Percentiles rank a stretch among this genome's conserved stretches.
Evolutionary conservation across 2,329 filamentous ascomycete genomes (phyloP).

Genomic region (Monosporascus sp.): DNA sequence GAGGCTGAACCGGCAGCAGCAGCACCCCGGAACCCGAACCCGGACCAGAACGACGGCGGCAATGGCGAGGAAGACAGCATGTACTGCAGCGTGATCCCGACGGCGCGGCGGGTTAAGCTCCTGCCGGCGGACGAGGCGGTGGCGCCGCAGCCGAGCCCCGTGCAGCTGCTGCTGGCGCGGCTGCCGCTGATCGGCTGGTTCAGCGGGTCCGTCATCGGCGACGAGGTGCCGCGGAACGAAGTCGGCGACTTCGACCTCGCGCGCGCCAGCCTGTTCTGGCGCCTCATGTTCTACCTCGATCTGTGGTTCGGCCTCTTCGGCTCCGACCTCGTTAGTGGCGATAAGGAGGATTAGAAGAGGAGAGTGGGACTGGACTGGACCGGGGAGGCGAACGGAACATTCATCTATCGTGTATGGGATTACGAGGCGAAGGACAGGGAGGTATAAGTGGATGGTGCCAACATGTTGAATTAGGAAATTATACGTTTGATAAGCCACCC

Average conservation of each 20-base stretch:
- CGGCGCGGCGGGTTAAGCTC: slow-evolving; percentile 58
- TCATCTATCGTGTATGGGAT: too few relatives aligned
- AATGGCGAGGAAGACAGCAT: slow-evolving; percentile 31
- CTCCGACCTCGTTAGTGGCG: slow-evolving; percentile 50
- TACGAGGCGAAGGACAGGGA: too few relatives aligned
- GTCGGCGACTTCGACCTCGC: slow-evolving; percentile 74
- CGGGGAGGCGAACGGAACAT: too few relatives aligned
- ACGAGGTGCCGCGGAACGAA: slow-evolving; percentile 67
- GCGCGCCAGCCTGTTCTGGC: slow-evolving; percentile 61
- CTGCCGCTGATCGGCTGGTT: slow-evolving; percentile 71
- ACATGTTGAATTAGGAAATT: too few relatives aligned
- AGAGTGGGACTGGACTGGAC: too few relatives aligned
- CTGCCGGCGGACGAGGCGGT: slow-evolving; percentile 66
- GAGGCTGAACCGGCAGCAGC: neutral
- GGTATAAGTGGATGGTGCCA: too few relatives aligned
- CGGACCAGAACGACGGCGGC: slow-evolving; percentile 4
- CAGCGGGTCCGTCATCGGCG: slow-evolving; percentile 66
- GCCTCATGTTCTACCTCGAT: slow-evolving; percentile 59
- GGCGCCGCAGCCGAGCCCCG: slow-evolving; percentile 60
- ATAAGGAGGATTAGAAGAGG: slow-evolving; percentile 48
- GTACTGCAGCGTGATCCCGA: slow-evolving; percentile 60
- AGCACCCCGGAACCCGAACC: slow-evolving; percentile 7
- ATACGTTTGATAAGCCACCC: neutral
- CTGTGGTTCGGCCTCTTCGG: slow-evolving; percentile 52
- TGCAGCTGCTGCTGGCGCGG: slow-evolving; percentile 57